phyloP scores from a whole-genome alignment of 176 grass and related monocot genomes.

The barley (Hordeum vulgare) region MorexV3_pseudomolecules_assembly NC_058524.1:580944916-580945415 shows the following conservation, averaged over 20 bases:
- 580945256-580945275: constrained; percentile 1
- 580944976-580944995: constrained; percentile 18
- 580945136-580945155: neutral
- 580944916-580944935: constrained; percentile 42
- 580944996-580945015: constrained; percentile 21
- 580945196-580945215: neutral
- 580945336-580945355: constrained; percentile 72
- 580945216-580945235: neutral
- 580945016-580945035: neutral
- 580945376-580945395: constrained; percentile 66
- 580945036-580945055: neutral
- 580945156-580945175: neutral
- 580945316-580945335: constrained; percentile 81
- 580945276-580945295: constrained; percentile 38
- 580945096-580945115: constrained; percentile 29
- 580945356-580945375: constrained; percentile 41
- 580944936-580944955: constrained; percentile 35
- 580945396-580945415: constrained; percentile 45
- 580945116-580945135: constrained; percentile 11
- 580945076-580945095: constrained; percentile 27
- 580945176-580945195: neutral
- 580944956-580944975: constrained; percentile 27
- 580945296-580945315: constrained; percentile 57
- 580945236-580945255: neutral
- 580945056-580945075: constrained; percentile 16